These are phyloP conservation scores for Erythrobasidium yunnanense DNA, from an alignment of 768 basidiomycete species.

Conservation along the genomic window DNA sequence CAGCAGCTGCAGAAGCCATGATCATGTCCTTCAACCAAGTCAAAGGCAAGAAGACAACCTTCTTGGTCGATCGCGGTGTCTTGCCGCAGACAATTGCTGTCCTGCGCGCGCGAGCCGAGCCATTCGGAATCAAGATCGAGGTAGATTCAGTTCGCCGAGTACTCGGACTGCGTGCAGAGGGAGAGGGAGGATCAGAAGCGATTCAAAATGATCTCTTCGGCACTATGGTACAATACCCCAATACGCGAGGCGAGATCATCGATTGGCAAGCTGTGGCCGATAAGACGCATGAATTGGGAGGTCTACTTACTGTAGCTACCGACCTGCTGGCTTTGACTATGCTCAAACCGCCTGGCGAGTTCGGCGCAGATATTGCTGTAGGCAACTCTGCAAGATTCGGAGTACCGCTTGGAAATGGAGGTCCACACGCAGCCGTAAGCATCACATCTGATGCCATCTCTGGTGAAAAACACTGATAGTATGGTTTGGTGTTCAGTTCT, in stretches of 20 bases:
- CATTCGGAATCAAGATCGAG: slow-evolving; percentile 76
- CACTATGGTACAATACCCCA: slow-evolving; percentile 84
- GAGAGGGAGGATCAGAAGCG: slow-evolving; percentile 45
- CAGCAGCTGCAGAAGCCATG: slow-evolving; percentile 93
- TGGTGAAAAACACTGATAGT: neutral
- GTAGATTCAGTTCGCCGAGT: slow-evolving; percentile 49
- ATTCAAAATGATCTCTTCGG: slow-evolving; percentile 61
- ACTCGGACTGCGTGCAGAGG: slow-evolving; percentile 37
- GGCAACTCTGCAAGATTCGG: slow-evolving; percentile 95
- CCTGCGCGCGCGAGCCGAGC: slow-evolving; percentile 77
- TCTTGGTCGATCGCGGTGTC: slow-evolving; percentile 73
- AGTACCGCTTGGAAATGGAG: slow-evolving; percentile 92
- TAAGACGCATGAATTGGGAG: slow-evolving; percentile 60
- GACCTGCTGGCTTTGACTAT: slow-evolving; percentile 86
- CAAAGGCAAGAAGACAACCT: slow-evolving; percentile 63
- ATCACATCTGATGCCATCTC: neutral
- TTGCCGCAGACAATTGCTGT: slow-evolving; percentile 83
- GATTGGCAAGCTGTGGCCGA: slow-evolving; percentile 60
- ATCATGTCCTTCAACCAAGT: slow-evolving; percentile 68
- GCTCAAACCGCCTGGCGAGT: slow-evolving; percentile 92
- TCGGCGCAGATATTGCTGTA: slow-evolving; percentile 91
- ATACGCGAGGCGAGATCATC: slow-evolving; percentile 70
- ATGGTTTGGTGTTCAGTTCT: no score
- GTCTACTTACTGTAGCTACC: slow-evolving; percentile 74
- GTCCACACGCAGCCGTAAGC: slow-evolving; percentile 69